Evolutionary conservation across 306 rosid species (phyloP), one percentile per base, ranked within the genome.

Genomic region (Alnus rubra): DNA sequence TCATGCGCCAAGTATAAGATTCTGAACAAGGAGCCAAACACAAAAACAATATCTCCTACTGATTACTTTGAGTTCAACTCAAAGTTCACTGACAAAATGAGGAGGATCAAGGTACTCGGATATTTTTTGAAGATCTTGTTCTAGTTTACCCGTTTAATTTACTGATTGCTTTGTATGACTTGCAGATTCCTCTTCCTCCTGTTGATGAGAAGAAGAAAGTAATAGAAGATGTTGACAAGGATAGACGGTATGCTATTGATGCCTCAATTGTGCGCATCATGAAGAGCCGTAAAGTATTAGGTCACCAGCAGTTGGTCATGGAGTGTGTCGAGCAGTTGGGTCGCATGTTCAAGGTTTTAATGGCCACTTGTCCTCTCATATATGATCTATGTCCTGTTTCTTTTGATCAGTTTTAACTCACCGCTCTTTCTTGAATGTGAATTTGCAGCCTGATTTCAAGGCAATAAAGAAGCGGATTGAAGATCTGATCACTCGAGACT

Each of bases 401-500:
- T 33, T 63, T 51, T 23, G 13, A 68, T 68, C 31, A 3, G 77
- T 59, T 51, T 50, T 65, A 45, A 58, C 74, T 58, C 12, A 4
- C 30, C 49, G 53, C 28, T 68, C 18, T 23, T 76, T 56, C 33
- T 19, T 80, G 64, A 51, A 70, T 73, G 72, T 23, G 13, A 18
- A 69, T 71, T 14, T 76, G 59, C 89, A 94, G 98, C 98, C 98
- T 1, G 93, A 94, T 75, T 92, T 92, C 86, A 94, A 92, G 85
- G 93, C 97, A 56, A 94, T 94, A 52, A 94, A 94, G 76, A 94
- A 94, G 89, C 82, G 98, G 80, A 94, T 94, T 7, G 98, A 94
- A 85, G 98, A 94, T 81, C 90, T 94, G 83, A 94, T 94, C 88
- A 89, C 98, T 54, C 93, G 97, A 49, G 98, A 94, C 86, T 94